phyloP scores from a whole-genome alignment of 2,329 filamentous ascomycete species.

The Beauveria varroae region DNA sequence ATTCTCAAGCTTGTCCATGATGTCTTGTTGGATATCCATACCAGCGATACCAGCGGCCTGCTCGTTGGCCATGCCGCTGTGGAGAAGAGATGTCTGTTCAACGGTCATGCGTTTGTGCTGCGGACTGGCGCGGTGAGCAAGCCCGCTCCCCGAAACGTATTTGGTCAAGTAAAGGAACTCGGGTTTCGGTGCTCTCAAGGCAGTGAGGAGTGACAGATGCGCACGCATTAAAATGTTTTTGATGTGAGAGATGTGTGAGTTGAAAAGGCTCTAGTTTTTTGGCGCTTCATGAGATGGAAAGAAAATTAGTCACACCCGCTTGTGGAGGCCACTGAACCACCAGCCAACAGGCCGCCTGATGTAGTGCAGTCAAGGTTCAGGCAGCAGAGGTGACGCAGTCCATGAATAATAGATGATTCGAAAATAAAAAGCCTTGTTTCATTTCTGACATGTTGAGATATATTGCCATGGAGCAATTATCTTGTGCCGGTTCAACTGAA shows the following conservation, averaged over 20 bases:
- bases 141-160: not conserved
- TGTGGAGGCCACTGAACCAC: not conserved
- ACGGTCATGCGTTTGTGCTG: not conserved
- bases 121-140: too few relatives aligned
- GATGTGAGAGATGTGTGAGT: not conserved
- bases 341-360: too few relatives aligned
- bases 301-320: constrained; percentile 5
- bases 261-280: not conserved
- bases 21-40: constrained; percentile 4
- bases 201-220: not conserved
- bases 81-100: not conserved
- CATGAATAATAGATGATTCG: too few relatives aligned
- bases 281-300: not conserved
- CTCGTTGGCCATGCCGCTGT: constrained; percentile 3
- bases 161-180: not conserved
- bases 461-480: too few relatives aligned
- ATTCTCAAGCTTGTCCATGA: not conserved
- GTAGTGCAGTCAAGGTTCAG: too few relatives aligned
- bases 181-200: not conserved
- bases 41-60: not conserved
- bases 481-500: too few relatives aligned
- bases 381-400: too few relatives aligned
- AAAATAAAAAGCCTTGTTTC: too few relatives aligned
- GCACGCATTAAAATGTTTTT: not conserved
- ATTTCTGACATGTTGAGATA: too few relatives aligned